Conservation (phyloP, 2,329 filamentous ascomycete genomes). For the Balansia obtecta region DNA sequence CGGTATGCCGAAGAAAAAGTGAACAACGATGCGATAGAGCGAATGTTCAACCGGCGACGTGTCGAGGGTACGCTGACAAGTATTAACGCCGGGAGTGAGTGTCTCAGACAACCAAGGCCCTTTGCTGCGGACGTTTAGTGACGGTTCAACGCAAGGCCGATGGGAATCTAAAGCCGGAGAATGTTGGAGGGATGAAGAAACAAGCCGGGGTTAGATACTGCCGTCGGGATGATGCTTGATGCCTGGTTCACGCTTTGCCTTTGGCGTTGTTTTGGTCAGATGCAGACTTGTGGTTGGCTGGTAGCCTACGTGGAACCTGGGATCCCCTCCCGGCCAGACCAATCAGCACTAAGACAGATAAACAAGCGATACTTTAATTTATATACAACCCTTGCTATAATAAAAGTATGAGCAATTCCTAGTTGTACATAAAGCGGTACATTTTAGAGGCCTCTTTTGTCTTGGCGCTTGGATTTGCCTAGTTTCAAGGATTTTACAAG, state of each 20-base stretch:
- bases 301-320: background rate
- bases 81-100: background rate
- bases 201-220: background rate
- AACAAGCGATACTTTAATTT: no score
- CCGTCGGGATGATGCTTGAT: background rate
- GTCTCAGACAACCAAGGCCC: background rate
- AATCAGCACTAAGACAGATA: no score
- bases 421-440: no score
- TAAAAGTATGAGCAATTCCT: no score
- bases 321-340: no score
- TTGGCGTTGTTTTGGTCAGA: background rate
- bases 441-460: no score
- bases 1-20: background rate
- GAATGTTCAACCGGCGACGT: background rate
- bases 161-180: background rate
- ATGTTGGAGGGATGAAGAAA: background rate
- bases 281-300: slow-evolving; percentile 4
- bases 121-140: background rate
- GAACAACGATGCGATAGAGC: background rate
- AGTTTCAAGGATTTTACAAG: no score
- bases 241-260: background rate
- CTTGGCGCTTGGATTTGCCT: no score
- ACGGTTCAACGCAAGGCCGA: background rate
- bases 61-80: background rate
- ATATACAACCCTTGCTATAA: no score